phyloP scores from a whole-genome alignment of 2,329 filamentous ascomycete genomes.

The Penicillium sp. region DNA sequence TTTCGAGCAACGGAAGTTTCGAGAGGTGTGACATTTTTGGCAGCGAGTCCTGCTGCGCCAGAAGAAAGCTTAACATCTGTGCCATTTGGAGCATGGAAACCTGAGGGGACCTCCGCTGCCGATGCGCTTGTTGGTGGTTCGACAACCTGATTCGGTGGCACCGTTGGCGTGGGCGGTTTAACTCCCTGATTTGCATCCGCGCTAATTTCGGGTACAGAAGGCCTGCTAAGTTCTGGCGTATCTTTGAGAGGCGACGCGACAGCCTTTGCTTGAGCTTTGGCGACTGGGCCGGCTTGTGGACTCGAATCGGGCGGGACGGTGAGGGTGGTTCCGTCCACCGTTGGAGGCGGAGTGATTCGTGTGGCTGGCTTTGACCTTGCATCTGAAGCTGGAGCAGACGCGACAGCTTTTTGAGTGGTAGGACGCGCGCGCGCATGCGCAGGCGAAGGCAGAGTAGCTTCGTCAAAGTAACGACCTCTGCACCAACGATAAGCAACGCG shows the following conservation, averaged over 20 bases:
- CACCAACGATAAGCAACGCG: conserved; percentile 18
- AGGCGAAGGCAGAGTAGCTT: conserved; percentile 47
- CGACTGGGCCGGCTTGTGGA: conserved; percentile 3
- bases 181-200: conserved; percentile 10
- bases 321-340: conserved; percentile 13
- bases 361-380: conserved; percentile 36
- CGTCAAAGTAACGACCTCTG: conserved; percentile 54
- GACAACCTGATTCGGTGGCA: conserved; percentile 46
- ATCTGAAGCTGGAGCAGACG: conserved; percentile 24
- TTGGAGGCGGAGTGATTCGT: conserved; percentile 21
- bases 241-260: conserved; percentile 9
- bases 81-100: conserved; percentile 22
- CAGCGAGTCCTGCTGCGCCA: conserved; percentile 15
- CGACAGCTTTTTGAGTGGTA: conserved; percentile 25
- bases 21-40: conserved; percentile 11
- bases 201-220: conserved; percentile 9
- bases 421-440: conserved; percentile 23
- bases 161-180: conserved; percentile 17
- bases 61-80: conserved; percentile 18
- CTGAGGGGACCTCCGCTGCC: conserved; percentile 21
- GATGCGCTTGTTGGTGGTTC: conserved; percentile 14
- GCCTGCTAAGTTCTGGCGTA: conserved; percentile 3
- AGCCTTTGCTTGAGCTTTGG: conserved; percentile 3
- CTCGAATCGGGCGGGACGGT: conserved; percentile 10
- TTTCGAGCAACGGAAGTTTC: conserved; percentile 18